Conservation (phyloP, 169 alveolate genomes). For the Theileria parva region DNA sequence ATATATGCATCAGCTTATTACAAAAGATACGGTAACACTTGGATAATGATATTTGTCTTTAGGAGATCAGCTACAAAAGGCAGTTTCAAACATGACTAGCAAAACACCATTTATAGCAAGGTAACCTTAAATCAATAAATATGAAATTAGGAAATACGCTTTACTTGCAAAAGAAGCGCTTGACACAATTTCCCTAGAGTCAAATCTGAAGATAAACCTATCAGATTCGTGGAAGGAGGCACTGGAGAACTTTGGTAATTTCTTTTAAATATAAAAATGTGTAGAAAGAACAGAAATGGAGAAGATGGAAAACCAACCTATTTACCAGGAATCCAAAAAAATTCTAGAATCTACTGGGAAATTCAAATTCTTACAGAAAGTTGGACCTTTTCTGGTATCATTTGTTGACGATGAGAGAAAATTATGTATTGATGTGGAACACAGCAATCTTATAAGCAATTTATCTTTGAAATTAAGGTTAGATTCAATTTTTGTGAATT, state of each 20-base stretch:
- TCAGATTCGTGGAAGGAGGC: conserved; percentile 37
- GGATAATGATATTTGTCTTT: background rate
- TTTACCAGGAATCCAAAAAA: conserved; percentile 54
- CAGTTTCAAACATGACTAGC: background rate
- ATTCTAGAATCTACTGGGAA: conserved; percentile 39
- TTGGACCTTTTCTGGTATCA: conserved; percentile 54
- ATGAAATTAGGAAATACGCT: conserved; percentile 36
- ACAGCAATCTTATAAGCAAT: conserved; percentile 31
- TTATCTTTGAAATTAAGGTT: conserved; percentile 36
- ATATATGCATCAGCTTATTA: conserved; percentile 39
- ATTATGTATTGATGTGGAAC: conserved; percentile 40
- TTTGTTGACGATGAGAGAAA: conserved; percentile 53
- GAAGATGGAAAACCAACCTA: conserved; percentile 21
- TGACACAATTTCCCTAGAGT: conserved; percentile 44
- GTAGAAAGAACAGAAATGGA: conserved; percentile 53
- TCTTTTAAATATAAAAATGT: background rate
- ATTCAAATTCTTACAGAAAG: conserved; percentile 23
- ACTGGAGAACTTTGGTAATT: conserved; percentile 36
- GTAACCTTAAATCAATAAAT: conserved; percentile 2
- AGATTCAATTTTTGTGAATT: background rate
- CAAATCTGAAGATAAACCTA: conserved; percentile 17
- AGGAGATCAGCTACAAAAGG: conserved; percentile 27
- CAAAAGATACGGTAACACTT: conserved; percentile 10
- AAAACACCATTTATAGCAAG: conserved; percentile 23
- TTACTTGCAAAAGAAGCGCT: conserved; percentile 61